Base-by-base conservation (phyloP, 225 moss, liverwort and hornwort species). In the Bryum argenteum region DNA sequence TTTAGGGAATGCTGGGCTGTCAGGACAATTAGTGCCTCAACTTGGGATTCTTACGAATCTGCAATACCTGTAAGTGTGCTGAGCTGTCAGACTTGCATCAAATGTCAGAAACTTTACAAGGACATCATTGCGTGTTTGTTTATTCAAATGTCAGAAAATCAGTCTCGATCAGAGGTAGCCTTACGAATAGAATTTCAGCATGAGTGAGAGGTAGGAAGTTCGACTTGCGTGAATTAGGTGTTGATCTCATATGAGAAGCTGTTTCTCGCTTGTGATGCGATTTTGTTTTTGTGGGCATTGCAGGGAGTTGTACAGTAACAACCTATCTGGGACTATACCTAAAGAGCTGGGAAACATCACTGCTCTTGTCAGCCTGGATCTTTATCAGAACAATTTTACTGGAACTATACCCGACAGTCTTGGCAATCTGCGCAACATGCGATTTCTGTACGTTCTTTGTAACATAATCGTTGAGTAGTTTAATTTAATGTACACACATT, bases 301-400 rank as follows among this genome's bases (percentile, higher is more conserved):
- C 86, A 98, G 97, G 81, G 91, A 92, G 70, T 77, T 98, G 85
- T 91, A 98, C 66, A 89, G 85, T 78, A 98, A 98, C 81, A 89
- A 92, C 51, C 75, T 98, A 58, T 73, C 92, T 58, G 97, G 97
- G 23, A 54, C 61, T 24, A 85, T 98, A 58, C 97, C 97, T 60
- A 77, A 78, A 63, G 82, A 79, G 70, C 70, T 98, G 75, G 97
- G 94, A 67, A 79, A 89, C 61, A 75, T 94, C 59, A 73, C 72
- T 66, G 58, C 43, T 60, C 89, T 98, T 26, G 75, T 88, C 80
- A 98, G 97, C 76, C 79, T 98, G 67, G 97, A 98, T 76, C 79
- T 98, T 21, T 94, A 94, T 72, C 82, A 91, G 70, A 98, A 98
- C 75, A 88, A 87, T 61, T 91, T 98, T 19, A 82, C 81, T 63